A percentile compares a stretch with the other conserved stretches of the same genome.
These are phyloP conservation scores for Aechmea fasciata DNA, from an alignment of 176 grass and related monocot species.

Conservation along the genomic window DNA sequence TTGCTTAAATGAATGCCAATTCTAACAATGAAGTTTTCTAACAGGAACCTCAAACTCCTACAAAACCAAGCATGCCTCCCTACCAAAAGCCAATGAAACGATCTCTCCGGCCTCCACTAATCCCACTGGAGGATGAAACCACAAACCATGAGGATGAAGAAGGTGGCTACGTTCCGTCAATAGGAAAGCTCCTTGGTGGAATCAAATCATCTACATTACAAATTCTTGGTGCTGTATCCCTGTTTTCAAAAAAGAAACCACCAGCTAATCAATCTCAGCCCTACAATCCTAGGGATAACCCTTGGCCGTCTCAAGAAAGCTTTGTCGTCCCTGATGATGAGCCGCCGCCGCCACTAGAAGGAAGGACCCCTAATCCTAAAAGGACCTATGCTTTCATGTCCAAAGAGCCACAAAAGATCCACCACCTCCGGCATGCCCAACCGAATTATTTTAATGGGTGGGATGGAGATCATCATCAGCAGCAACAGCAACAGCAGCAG, in stretches of 20 bases:
- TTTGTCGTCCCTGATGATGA: slow-evolving; percentile 50
- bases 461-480: slow-evolving; percentile 39
- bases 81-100: slow-evolving; percentile 51
- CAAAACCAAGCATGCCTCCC: slow-evolving; percentile 47
- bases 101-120: slow-evolving; percentile 36
- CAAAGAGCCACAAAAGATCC: slow-evolving; percentile 67
- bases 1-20: not conserved
- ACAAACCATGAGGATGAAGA: slow-evolving; percentile 58
- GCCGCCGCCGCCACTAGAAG: slow-evolving; percentile 43
- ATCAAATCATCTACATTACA: slow-evolving; percentile 42
- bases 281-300: slow-evolving; percentile 20
- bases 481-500: slow-evolving; percentile 31
- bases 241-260: slow-evolving; percentile 45
- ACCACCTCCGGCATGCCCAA: slow-evolving; percentile 52
- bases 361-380: slow-evolving; percentile 45
- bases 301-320: slow-evolving; percentile 50
- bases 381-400: slow-evolving; percentile 78
- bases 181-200: slow-evolving; percentile 42
- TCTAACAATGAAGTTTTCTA: not conserved
- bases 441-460: slow-evolving; percentile 27
- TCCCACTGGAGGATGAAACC: slow-evolving; percentile 46
- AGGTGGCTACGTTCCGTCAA: slow-evolving; percentile 39
- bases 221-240: slow-evolving; percentile 39
- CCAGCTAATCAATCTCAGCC: slow-evolving; percentile 30
- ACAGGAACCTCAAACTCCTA: slow-evolving; percentile 38